Evolutionary conservation across 1,139 yeast genomes (phyloP), one percentile per base, ranked within the genome.

Genomic region (Kodamaea alishanica): DNA sequence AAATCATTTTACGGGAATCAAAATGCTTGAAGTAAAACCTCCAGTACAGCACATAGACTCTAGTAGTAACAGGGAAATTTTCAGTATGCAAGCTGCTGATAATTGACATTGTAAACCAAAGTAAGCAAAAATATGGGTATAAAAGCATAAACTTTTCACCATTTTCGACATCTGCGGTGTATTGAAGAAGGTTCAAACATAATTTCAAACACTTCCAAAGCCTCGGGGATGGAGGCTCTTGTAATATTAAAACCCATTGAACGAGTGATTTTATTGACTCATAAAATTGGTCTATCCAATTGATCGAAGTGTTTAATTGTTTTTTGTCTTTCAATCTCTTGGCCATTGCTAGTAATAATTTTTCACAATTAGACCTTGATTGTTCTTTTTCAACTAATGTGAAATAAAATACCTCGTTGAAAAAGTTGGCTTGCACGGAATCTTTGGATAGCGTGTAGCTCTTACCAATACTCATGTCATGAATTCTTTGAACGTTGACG

Each of bases 221-320:
- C 24, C 37, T 48, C 4, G 48, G 52, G 3, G 51, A 33, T 9
- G 69, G 60, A 2, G 47, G 40, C 29, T 58, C 60, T 40, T 69
- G 73, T 2, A 57, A 23, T 8, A 63, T 58, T 26, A 70, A 49
- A 25, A 47, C 41, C 75, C 75, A 70, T 34, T 55, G 52, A 4
- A 64, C 47, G 6, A 69, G 34, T 0, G 52, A 54, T 26, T 53
- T 49, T 2, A 67, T 30, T 3, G 62, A 51, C 0, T 45, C 40
- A 26, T 55, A 53, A 3, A 61, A 31, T 15, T 52, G 58, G 1
- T 43, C 39, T 24, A 7, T 7, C 39, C 35, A 10, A 43, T 11
- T 25, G 15, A 15, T 4, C 34, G 38, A 4, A 32, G 15, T 30
- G 9, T 12, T 8, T 24, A 37, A 25, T 2, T n/a, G n/a, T 9